These are phyloP conservation scores for Cyanophora paradoxa DNA, from an alignment of 78 protist genomes.

Conservation along the genomic window DNA sequence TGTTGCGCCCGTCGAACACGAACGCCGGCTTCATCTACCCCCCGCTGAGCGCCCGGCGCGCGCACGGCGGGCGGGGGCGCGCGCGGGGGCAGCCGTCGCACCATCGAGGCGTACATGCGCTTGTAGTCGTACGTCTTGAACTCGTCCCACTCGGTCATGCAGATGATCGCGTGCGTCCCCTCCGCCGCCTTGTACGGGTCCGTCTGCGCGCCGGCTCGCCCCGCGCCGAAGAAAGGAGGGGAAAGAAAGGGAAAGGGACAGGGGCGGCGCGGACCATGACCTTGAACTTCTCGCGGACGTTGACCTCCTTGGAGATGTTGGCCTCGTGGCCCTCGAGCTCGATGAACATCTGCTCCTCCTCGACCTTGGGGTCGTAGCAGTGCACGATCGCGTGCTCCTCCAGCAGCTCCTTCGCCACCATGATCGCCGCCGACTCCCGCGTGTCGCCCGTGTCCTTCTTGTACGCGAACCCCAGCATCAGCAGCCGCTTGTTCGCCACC, in stretches of 20 bases:
- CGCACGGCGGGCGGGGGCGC: no score
- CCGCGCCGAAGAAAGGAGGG: neutral
- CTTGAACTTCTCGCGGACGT: neutral
- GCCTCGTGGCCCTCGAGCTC: neutral
- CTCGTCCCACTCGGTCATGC: constrained; percentile 95
- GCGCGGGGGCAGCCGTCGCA: no score
- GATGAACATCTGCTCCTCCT: constrained; percentile 24
- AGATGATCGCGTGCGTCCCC: constrained; percentile 75
- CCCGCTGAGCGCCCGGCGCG: neutral
- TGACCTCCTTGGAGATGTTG: neutral
- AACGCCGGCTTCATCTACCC: constrained; percentile 76
- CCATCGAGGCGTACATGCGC: constrained; percentile 11
- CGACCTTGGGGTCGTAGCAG: constrained; percentile 90
- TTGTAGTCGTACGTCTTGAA: constrained; percentile 59
- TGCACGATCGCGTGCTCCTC: constrained; percentile 77
- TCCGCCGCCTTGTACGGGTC: constrained; percentile 48
- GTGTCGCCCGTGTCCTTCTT: constrained; percentile 86
- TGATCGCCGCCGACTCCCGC: constrained; percentile 79
- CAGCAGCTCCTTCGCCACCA: constrained; percentile 47
- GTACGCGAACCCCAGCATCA: constrained; percentile 80
- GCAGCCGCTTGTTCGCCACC: neutral
- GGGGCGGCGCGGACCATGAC: no score
- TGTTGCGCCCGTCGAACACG: constrained; percentile 82
- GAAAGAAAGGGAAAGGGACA: no score
- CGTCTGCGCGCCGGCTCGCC: neutral